Evolutionary conservation across 139 green algal genomes (phyloP), one percentile per base, ranked within the genome.

Genomic region (Coelastrella sp.): DNA sequence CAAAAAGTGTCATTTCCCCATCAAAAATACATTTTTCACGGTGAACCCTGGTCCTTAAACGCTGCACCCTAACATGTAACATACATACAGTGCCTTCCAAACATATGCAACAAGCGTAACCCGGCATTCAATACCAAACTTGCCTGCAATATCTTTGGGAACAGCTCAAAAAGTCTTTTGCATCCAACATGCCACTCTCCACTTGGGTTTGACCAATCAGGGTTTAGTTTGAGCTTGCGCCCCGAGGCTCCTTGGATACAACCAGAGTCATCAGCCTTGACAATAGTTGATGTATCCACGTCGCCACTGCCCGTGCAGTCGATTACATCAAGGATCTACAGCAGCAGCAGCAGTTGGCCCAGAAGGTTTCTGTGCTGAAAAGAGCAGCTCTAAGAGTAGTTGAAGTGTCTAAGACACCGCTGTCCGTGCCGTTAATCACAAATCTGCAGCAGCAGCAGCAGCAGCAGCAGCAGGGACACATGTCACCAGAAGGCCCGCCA

Each of bases 291-390:
- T 0, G 92, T 99, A 94, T 98, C 96, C n/a, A 99, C 94, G 87
- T 99, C 97, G 1, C 97, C 96, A 73, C 89, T 94, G 75, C 97
- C 97, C 3, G 97, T 98, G 92, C 97, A 98, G 88, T 99, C 97
- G 0, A 97, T 88, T 4, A 97, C 78, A 76, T 98, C 95, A 19
- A 97, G 57, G 73, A 97, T 92, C 93, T 95, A 88, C 8, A 85
- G 47, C 64, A 73, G 64, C 64, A 73, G 64, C 64, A 73, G 64
- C 64, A 73, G 64, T 47, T 47, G 32, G 0, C 32, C 32, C 32
- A 2, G 32, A 47, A 47, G 32, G 32, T 47, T 47, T 47, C 32
- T 47, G n/a, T n/a, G n/a, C n/a, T n/a, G n/a, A n/a, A n/a, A n/a
- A n/a, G n/a, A n/a, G n/a, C n/a, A 47, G 32, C 32, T 47, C 1